Evolutionary conservation across 2,329 filamentous ascomycete species (phyloP), one percentile per base, ranked within the genome.

Genomic region (Apiospora koreana): DNA sequence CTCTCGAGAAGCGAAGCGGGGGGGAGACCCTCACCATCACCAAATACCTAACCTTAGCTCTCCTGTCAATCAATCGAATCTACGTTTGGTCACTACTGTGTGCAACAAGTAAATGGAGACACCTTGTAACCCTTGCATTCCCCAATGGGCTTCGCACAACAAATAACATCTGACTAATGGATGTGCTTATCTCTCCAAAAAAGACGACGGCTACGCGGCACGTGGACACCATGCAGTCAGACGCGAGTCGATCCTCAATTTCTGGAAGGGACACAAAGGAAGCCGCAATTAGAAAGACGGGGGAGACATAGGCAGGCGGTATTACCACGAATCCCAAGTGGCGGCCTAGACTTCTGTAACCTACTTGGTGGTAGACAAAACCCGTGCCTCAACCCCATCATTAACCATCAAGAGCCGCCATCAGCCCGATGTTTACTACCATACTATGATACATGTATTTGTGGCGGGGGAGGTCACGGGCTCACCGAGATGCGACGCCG

Each of bases 141-240:
- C 6, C 50, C 50, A 35, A 58, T 14, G 50, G 25, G 50, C 35
- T 58, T 35, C 50, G 50, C 16, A 25, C 50, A 21, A 28, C 16
- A 58, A 58, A 58, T 25, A 28, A 58, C 28, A 43, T 31, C 16
- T 58, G 31, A 48, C 18, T 58, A 35, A 31, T 58, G 50, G 16
- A 58, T 35, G 50, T 58, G 50, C 50, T 58, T 58, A 58, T 58
- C 50, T 35, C 35, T 35, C 18, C 6, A 58, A 58, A 21, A 10
- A 6, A 21, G 9, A n/a, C n/a, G 28, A 35, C 50, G 50, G 50
- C 16, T 58, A 58, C 50, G 50, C 50, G 50, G 50, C 50, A 58
- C 50, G 50, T 58, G 50, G 50, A 58, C 50, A 58, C 50, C 16
- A 58, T 58, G 50, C 50, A 35, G 50, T 31, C 50, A 58, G 50